Evolutionary conservation across 208 protist genomes (phyloP).

Genomic region (Vickermania ingenoplastis): DNA sequence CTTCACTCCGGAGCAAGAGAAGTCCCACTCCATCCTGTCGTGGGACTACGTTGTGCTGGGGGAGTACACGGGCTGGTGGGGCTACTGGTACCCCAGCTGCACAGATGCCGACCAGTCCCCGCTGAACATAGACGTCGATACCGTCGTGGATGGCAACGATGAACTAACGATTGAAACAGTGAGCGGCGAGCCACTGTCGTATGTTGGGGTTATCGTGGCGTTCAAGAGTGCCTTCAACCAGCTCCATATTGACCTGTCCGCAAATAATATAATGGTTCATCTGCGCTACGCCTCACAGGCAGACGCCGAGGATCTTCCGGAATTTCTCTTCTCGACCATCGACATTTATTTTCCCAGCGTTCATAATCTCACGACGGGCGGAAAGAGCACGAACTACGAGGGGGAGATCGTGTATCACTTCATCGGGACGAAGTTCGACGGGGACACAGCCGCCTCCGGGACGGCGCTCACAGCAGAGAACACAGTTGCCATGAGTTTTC

Average conservation of each 20-base stretch:
- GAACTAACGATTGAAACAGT: background rate
- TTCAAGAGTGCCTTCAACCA: slow-evolving; percentile 1
- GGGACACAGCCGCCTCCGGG: background rate
- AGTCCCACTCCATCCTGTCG: background rate
- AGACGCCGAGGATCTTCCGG: background rate
- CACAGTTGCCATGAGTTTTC: background rate
- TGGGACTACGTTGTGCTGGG: background rate
- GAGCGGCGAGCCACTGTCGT: background rate
- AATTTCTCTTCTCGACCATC: background rate
- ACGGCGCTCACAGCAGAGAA: background rate
- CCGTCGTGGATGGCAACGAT: background rate
- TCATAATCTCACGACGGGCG: background rate
- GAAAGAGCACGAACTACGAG: background rate
- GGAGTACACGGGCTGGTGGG: background rate
- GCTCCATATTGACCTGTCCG: background rate
- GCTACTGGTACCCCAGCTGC: background rate
- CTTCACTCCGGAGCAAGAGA: background rate
- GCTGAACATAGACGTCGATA: background rate
- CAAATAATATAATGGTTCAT: background rate
- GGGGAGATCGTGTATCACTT: background rate
- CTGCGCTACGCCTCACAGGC: background rate
- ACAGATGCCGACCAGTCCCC: background rate
- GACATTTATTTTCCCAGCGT: background rate
- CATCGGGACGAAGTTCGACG: background rate
- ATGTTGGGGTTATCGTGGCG: background rate